Base-by-base conservation (phyloP, 306 rosid genomes). In the Luffa acutangula region DNA sequence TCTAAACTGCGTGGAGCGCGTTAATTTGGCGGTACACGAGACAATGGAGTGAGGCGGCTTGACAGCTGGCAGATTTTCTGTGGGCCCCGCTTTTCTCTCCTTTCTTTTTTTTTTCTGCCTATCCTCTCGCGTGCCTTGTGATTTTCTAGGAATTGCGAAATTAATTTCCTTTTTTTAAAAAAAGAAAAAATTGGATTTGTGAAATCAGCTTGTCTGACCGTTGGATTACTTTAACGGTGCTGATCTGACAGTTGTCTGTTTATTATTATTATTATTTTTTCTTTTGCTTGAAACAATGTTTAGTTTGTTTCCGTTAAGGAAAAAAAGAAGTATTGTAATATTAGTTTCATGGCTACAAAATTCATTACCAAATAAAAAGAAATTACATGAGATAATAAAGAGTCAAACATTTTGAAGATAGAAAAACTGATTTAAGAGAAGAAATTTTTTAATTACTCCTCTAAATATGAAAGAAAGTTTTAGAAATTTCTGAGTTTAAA, bases 11-110 rank as follows among this genome's bases (percentile, higher is more conserved):
- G 77, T 42, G 9, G 59, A 11, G 70, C 81, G 77, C 77, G 85
- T 77, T 51, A 65, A 79, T n/a, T 49, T 73, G 80, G 78, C 81
- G 85, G 84, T 76, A 48, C 76, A 79, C 39, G 82, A 13, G 81
- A 39, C 54, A 21, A 45, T 10, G 54, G 33, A 7, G 4, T 72
- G 84, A 77, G 79, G 78, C 71, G 83, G 81, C 79, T 25, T 84
- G 83, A 60, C 86, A 77, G 79, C 65, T 58, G 15, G 83, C 80
- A 58, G 80, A 62, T 51, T 60, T 80, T 7, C 46, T 75, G 69
- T 80, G 86, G 57, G 83, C 76, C 81, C 76, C 57, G 31, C 37
- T 46, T 12, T 12, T 4, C 39, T 13, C 67, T 10, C 2, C 65
- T 0, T 25, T 59, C 31, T 5, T 5, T 34, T 14, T 34, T 36